Percentiles rank a stretch among this genome's conserved stretches.
phyloP scores from a whole-genome alignment of 2,329 filamentous ascomycete species.

The Claviceps sp. region DNA sequence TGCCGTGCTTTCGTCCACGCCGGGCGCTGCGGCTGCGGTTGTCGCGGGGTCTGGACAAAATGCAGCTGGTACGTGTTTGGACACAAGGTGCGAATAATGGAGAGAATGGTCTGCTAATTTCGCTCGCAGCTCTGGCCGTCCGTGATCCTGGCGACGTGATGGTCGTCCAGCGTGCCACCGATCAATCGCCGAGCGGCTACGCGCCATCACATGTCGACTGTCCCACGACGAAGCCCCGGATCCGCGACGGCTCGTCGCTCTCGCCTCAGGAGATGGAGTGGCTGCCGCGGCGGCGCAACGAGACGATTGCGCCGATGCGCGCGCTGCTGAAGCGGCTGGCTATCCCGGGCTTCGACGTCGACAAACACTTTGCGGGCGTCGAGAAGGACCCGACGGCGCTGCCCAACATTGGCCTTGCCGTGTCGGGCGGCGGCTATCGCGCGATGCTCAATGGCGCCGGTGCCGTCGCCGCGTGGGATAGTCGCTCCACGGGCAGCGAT shows the following conservation, averaged over 20 bases:
- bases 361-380: slow-evolving; percentile 45
- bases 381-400: slow-evolving; percentile 21
- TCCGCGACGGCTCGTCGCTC: slow-evolving; percentile 48
- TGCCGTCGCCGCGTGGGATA: slow-evolving; percentile 66
- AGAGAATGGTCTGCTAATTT: neutral
- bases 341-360: slow-evolving; percentile 69
- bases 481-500: slow-evolving; percentile 39
- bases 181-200: slow-evolving; percentile 41
- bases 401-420: slow-evolving; percentile 56
- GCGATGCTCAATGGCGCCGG: slow-evolving; percentile 79
- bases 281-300: slow-evolving; percentile 56
- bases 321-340: slow-evolving; percentile 57
- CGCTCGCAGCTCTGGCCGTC: neutral
- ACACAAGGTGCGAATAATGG: too few relatives aligned
- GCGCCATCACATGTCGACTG: slow-evolving; percentile 55
- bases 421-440: slow-evolving; percentile 75
- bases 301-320: slow-evolving; percentile 62
- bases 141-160: slow-evolving; percentile 6
- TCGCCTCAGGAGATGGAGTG: slow-evolving; percentile 61
- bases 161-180: slow-evolving; percentile 13
- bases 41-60: neutral
- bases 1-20: neutral
- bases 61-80: slow-evolving; percentile 5
- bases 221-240: slow-evolving; percentile 51
- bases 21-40: slow-evolving; percentile 1